A percentile compares a stretch with the other conserved stretches of the same genome.
Evolutionary conservation across 2,329 filamentous ascomycete genomes (phyloP).

Genomic region (Fusarium redolens): DNA sequence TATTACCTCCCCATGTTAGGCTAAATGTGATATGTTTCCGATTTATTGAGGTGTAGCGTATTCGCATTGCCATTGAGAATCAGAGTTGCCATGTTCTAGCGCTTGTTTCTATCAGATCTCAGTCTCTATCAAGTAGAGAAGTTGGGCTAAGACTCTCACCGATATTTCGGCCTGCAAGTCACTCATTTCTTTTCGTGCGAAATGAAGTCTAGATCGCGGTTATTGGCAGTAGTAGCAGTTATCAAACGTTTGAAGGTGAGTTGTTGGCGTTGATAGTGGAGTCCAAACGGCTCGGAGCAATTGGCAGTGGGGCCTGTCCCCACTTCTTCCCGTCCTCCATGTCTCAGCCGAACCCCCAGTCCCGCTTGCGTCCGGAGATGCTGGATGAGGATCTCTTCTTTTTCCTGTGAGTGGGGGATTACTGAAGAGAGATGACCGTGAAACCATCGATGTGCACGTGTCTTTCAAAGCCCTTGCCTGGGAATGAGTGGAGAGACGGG

Average conservation of each 20-base stretch:
- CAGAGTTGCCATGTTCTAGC: background rate
- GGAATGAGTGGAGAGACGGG: too few relatives aligned
- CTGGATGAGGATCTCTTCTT: too few relatives aligned
- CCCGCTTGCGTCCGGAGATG: background rate
- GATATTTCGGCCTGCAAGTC: background rate
- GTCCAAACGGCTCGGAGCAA: background rate
- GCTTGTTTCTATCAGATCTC: background rate
- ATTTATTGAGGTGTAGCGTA: background rate
- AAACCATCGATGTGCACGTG: too few relatives aligned
- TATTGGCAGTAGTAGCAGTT: background rate
- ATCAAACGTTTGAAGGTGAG: background rate
- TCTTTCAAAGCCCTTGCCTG: too few relatives aligned
- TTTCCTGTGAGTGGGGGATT: too few relatives aligned
- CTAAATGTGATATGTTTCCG: background rate
- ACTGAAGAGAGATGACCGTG: background rate
- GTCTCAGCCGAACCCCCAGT: background rate
- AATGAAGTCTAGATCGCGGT: background rate
- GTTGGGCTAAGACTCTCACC: background rate
- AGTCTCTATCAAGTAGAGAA: background rate
- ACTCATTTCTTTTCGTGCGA: background rate
- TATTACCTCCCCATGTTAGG: accelerated
- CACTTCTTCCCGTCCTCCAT: background rate
- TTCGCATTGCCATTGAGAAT: background rate
- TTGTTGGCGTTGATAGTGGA: background rate
- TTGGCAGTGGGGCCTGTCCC: too few relatives aligned